A percentile compares a stretch with the other conserved stretches of the same genome.
phyloP scores from a whole-genome alignment of 148 eudicot species.

The Vaccinium darrowii region DNA sequence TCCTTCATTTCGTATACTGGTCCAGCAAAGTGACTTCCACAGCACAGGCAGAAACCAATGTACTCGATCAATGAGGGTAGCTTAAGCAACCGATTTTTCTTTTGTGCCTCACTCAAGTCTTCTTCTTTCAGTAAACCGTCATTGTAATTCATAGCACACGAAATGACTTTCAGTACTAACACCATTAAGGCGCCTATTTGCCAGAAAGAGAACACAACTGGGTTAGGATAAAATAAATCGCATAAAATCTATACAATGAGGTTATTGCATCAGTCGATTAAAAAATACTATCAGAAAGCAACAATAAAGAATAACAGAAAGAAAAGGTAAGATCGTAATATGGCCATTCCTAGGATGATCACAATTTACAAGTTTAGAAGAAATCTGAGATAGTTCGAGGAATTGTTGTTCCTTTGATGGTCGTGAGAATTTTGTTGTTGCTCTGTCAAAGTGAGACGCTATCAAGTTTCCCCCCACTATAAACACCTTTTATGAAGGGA shows the following conservation, averaged over 20 bases:
- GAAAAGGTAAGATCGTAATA: neutral
- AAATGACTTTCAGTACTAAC: constrained; percentile 91
- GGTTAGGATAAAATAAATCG: neutral
- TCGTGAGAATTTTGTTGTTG: neutral
- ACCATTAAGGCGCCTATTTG: constrained; percentile 92
- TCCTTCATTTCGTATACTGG: constrained; percentile 97
- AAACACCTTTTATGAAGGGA: neutral
- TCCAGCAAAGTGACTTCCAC: constrained; percentile 99
- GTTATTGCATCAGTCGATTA: neutral
- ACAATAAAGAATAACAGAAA: neutral
- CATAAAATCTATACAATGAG: neutral
- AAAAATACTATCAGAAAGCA: neutral
- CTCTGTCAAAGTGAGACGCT: neutral
- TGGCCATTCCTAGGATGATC: neutral
- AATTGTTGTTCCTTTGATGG: neutral
- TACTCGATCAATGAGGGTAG: constrained; percentile 96
- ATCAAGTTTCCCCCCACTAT: neutral
- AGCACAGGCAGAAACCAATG: constrained; percentile 89
- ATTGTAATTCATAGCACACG: constrained; percentile 87
- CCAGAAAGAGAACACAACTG: constrained; percentile 14
- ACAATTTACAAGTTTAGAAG: neutral
- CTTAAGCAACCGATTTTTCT: constrained; percentile 73
- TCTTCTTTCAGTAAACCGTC: constrained; percentile 89
- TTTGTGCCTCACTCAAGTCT: constrained; percentile 75
- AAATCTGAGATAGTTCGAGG: neutral